Conservation (phyloP, 2,329 filamentous ascomycete genomes). For the Pseudocercospora musae region DNA sequence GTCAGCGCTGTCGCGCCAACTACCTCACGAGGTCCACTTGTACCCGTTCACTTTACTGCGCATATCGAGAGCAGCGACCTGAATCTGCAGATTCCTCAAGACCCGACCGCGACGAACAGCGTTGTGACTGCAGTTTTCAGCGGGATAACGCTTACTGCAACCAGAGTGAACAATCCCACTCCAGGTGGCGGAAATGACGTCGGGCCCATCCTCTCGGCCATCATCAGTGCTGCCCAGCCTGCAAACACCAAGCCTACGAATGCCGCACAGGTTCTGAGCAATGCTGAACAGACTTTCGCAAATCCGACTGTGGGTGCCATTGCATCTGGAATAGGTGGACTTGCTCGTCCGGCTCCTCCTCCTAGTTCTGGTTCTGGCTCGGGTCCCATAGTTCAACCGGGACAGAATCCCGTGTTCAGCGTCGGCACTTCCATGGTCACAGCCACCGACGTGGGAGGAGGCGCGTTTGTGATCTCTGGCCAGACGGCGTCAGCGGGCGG, state of each 20-base stretch:
- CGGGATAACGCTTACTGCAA: conserved; percentile 20
- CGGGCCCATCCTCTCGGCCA: conserved; percentile 15
- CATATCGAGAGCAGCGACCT: conserved; percentile 20
- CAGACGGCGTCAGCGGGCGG: conserved; percentile 31
- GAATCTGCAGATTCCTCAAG: conserved; percentile 19
- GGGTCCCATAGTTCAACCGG: not conserved
- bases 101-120: conserved; percentile 12
- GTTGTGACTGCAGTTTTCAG: conserved; percentile 23
- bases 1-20: not conserved
- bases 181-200: conserved; percentile 6
- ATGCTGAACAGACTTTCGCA: conserved; percentile 14
- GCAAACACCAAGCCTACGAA: conserved; percentile 23
- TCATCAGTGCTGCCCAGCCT: conserved; percentile 14
- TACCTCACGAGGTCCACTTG: not conserved
- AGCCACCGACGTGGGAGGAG: conserved; percentile 15
- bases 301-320: conserved; percentile 7
- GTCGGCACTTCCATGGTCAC: conserved; percentile 22
- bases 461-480: conserved; percentile 28
- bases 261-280: conserved; percentile 18
- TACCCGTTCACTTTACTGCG: conserved; percentile 20
- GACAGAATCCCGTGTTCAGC: conserved; percentile 9
- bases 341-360: not conserved
- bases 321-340: conserved; percentile 13
- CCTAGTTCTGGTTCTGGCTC: not conserved
- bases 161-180: conserved; percentile 9